Evolutionary conservation across 345 rosid species (phyloP).

Genomic region (Raphanus raphanistrum): DNA sequence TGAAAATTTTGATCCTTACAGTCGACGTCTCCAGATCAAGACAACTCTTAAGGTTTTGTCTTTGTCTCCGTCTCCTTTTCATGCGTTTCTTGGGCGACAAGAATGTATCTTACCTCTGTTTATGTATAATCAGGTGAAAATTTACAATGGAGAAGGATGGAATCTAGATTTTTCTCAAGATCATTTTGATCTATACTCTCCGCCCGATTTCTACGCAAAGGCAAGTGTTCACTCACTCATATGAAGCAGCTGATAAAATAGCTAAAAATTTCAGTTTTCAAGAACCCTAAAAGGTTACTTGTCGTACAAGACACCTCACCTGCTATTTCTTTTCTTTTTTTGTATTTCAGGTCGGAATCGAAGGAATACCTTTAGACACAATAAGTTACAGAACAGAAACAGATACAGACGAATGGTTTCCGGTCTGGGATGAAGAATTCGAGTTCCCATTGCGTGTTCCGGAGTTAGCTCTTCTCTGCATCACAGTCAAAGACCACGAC

Average conservation of each 20-base stretch:
- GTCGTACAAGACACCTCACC: background rate
- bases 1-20: slow-evolving; percentile 55
- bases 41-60: slow-evolving; percentile 54
- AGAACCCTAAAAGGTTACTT: slow-evolving; percentile 13
- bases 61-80: slow-evolving; percentile 1
- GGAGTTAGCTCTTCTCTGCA: slow-evolving; percentile 66
- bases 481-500: slow-evolving; percentile 72
- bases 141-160: slow-evolving; percentile 89
- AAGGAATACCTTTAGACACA: slow-evolving; percentile 69
- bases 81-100: slow-evolving; percentile 9
- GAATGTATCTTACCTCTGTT: slow-evolving; percentile 8
- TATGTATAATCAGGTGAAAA: slow-evolving; percentile 41
- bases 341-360: slow-evolving; percentile 52
- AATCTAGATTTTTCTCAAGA: slow-evolving; percentile 61
- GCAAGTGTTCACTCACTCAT: slow-evolving; percentile 38
- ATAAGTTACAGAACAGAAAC: slow-evolving; percentile 64
- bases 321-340: background rate
- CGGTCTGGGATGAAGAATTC: slow-evolving; percentile 82
- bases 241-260: background rate
- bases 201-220: slow-evolving; percentile 77
- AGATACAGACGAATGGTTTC: slow-evolving; percentile 70
- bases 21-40: slow-evolving; percentile 37
- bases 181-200: slow-evolving; percentile 74
- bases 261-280: background rate
- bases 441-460: slow-evolving; percentile 73